phyloP scores from a whole-genome alignment of 805 yeast species.

The Candida ortonii region DNA sequence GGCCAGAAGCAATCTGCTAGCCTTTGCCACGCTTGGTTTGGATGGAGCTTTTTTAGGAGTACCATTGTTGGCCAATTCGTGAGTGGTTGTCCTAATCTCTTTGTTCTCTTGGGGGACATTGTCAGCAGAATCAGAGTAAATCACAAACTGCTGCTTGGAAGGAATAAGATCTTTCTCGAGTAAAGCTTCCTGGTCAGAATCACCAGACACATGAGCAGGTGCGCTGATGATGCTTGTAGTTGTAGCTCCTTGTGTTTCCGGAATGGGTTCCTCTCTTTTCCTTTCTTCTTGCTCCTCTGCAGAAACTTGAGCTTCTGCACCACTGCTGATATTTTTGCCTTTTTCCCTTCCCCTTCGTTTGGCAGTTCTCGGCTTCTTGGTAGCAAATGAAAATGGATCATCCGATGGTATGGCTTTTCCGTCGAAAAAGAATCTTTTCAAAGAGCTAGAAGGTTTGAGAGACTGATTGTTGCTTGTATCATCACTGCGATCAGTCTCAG shows the following conservation, averaged over 20 bases:
- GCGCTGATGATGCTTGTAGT: slow-evolving; percentile 1
- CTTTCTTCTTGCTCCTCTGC: not conserved
- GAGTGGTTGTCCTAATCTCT: not conserved
- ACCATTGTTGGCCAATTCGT: too few species aligned
- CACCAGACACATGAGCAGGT: not conserved
- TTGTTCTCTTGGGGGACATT: not conserved
- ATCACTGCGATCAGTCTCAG: too few species aligned
- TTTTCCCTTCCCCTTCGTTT: slow-evolving; percentile 5
- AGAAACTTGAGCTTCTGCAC: too few species aligned
- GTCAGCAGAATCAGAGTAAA: slow-evolving; percentile 1
- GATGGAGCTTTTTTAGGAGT: not conserved
- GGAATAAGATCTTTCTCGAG: not conserved
- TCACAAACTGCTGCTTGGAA: not conserved
- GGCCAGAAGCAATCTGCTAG: too few species aligned
- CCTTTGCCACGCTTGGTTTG: too few species aligned
- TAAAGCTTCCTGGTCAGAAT: not conserved
- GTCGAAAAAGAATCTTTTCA: slow-evolving; percentile 6
- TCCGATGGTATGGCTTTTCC: slow-evolving; percentile 20
- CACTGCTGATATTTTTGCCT: not conserved
- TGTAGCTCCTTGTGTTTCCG: too few species aligned
- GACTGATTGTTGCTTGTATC: too few species aligned
- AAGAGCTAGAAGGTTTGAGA: not conserved
- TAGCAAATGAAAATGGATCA: slow-evolving; percentile 18
- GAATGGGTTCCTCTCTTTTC: not conserved
- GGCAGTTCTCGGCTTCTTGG: slow-evolving; percentile 3